Evolutionary conservation across 2,329 filamentous ascomycete species (phyloP), one percentile per base, ranked within the genome.

Genomic region (Colletotrichum shisoi): DNA sequence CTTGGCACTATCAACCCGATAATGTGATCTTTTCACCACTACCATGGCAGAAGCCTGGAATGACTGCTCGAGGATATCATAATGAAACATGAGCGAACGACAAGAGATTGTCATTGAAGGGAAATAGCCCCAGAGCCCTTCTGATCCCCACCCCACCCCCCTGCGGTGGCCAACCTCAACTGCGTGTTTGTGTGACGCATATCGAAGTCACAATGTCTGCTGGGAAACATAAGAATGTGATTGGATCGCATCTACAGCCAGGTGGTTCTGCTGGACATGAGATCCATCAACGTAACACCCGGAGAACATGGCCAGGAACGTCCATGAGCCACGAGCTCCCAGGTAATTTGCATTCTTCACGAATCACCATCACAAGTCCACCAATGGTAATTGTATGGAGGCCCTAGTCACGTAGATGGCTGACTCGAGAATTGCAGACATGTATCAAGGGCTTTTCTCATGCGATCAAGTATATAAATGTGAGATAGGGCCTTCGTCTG

Each of bases 1-100:
- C 59, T 67, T 67, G 53, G 53, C 53, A 63, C 46, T 67, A 53
- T 67, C 40, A 45, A 53, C 52, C 40, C 52, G 21, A 58, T 54
- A 53, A 58, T 58, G 53, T 67, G 60, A 58, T 53, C n/a, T 46
- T 40, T 27, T 31, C 15, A 4, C 3, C 46, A 54, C 39, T 44
- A 5, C 39, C 40, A 42, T 63, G 31, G 59, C 4, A 19, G 53
- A 4, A 63, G 58, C 39, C n/a, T 13, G 13, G 21, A 48, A n/a
- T 34, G 15, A 46, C n/a, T n/a, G n/a, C 27, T 48, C 31, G 19
- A n/a, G 45, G 34, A 45, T 39, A 56, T 37, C 37, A 56, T 15
- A 39, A 37, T 52, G 42, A 21, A 49, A 45, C 57, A 39, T 49
- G 57, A 39, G 13, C 21, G 9, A 21, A 44, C 27, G 13, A 31